phyloP scores from a whole-genome alignment of 2,329 filamentous ascomycete genomes.

The Penicillium digitatum region DNA sequence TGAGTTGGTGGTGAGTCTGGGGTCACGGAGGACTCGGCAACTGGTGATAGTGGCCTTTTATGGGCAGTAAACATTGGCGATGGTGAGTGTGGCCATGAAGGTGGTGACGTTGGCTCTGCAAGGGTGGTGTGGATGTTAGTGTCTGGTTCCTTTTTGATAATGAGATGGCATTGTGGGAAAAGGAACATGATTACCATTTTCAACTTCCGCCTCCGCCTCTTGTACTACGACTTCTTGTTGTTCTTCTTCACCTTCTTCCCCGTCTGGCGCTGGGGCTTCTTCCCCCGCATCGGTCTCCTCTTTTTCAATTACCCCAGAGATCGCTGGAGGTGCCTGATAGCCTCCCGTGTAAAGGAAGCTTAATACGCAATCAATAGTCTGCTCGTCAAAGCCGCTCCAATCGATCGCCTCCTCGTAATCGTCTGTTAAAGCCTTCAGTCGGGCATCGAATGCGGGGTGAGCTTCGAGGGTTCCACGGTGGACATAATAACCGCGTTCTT shows the following conservation, averaged over 20 bases:
- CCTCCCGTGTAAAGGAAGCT: neutral
- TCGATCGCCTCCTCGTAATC: neutral
- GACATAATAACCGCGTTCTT: neutral
- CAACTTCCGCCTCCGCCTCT: neutral
- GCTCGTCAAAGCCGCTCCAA: slow-evolving; percentile 1
- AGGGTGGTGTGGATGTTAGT: neutral
- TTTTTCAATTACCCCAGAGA: neutral
- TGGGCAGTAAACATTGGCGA: neutral
- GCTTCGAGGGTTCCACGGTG: slow-evolving; percentile 1
- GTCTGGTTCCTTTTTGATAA: neutral
- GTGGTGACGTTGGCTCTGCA: neutral
- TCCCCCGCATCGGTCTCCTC: neutral
- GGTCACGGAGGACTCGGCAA: neutral
- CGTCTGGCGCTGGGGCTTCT: neutral
- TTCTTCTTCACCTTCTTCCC: neutral
- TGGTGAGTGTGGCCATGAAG: neutral
- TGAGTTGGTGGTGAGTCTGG: neutral
- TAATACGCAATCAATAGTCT: slow-evolving; percentile 3
- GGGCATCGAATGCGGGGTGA: neutral
- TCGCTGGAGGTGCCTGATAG: neutral
- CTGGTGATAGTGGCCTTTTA: neutral
- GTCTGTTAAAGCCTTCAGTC: neutral
- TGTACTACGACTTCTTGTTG: neutral
- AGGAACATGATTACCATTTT: neutral
- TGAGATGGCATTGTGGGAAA: neutral